Base-by-base conservation (phyloP, 164 flowering plant genomes). In the Berberis thunbergii region DNA sequence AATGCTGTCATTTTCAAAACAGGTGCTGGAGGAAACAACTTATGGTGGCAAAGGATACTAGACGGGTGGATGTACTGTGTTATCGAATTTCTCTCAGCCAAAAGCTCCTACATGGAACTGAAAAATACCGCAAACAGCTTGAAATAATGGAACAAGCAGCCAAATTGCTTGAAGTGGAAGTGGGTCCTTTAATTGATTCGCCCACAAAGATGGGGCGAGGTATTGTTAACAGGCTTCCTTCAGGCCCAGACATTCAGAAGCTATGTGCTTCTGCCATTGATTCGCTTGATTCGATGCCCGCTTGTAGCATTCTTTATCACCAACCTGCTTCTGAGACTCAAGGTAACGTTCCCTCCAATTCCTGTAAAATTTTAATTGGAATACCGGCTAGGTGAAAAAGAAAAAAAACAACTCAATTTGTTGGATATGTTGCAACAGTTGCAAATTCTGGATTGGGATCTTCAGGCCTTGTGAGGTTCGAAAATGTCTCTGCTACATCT, bases 11-110 rank as follows among this genome's bases (percentile, higher is more conserved):
- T 4, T 57, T 44, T 45, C 49, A 41, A 46, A 77, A 66, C 74
- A 91, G 99, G 53, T 89, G 90, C 72, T 89, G 91, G 86, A 80
- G 83, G 75, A 95, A 95, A 69, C 99, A 91, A 66, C 69, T 95
- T 46, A 61, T 79, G 55, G 70, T 74, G 1, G 96, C 99, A 46
- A 95, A 81, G 75, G 97, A 89, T 42, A 83, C 99, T 46, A 84
- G 99, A 60, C 83, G 97, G 11, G 96, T 95, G 10, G 97, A 89
- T 69, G 80, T 80, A 60, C 76, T 95, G 6, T 89, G 97, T 54
- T 85, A 87, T 67, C 93, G 99, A 3, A 43, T 91, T 41, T 85
- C 84, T 44, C 75, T 95, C 56, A 73, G 88, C 67, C 87, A 79
- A 61, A 91, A 80, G 82, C 84, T 95, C 72, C 82, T 89, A 48